Conservation (phyloP, 164 flowering plant genomes). For the Annona cherimola region DNA sequence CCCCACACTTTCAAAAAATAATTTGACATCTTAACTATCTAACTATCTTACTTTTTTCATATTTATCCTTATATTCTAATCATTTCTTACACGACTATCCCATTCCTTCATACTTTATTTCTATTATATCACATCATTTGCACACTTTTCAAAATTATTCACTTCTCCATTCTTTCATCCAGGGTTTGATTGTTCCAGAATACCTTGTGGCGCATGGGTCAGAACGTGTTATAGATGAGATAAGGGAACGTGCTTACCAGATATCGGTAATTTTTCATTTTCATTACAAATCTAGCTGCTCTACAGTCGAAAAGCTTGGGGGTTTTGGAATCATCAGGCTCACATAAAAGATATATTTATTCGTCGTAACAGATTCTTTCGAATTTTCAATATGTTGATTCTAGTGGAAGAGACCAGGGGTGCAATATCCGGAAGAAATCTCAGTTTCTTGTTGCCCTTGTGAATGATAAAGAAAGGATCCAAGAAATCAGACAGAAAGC, state of each 20-base stretch:
- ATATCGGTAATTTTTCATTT: slow-evolving; percentile 55
- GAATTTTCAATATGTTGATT: slow-evolving; percentile 92
- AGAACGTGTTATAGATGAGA: slow-evolving; percentile 94
- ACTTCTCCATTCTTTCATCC: too few relatives aligned
- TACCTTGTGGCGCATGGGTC: slow-evolving; percentile 95
- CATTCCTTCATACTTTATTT: too few relatives aligned
- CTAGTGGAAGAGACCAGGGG: slow-evolving; percentile 96
- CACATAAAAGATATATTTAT: neutral
- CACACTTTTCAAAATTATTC: too few relatives aligned
- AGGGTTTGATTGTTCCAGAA: slow-evolving; percentile 90
- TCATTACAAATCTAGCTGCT: too few relatives aligned
- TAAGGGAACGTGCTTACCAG: slow-evolving; percentile 89
- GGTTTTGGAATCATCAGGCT: neutral
- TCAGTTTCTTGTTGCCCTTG: slow-evolving; percentile 81
- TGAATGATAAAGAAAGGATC: slow-evolving; percentile 89
- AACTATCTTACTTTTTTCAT: too few relatives aligned
- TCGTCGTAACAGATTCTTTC: slow-evolving; percentile 58
- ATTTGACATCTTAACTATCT: too few relatives aligned
- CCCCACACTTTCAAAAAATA: too few relatives aligned
- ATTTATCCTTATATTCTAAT: too few relatives aligned
- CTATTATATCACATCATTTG: too few relatives aligned
- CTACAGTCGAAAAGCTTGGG: too few relatives aligned
- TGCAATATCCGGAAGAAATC: slow-evolving; percentile 91
- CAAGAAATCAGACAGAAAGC: slow-evolving; percentile 91
- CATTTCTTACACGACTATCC: too few relatives aligned